phyloP scores from a whole-genome alignment of 352 stramenopile species.

The Pythium aristosporum region DNA sequence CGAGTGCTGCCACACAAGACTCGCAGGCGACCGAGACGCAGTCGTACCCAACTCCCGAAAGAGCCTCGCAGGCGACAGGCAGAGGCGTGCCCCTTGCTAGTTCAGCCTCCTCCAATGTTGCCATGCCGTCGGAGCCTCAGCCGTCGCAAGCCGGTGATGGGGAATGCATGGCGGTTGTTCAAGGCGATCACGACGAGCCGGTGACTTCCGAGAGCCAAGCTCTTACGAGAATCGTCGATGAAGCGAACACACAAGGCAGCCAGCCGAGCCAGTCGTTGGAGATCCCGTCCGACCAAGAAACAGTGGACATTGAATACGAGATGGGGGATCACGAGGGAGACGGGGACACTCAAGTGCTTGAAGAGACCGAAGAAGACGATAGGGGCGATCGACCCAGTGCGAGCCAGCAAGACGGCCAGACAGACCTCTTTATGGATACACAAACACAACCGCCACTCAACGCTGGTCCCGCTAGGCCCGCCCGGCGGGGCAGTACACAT shows the following conservation, averaged over 20 bases:
- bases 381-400: neutral
- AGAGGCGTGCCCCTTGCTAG: neutral
- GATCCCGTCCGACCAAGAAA: slow-evolving; percentile 1
- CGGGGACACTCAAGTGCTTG: neutral
- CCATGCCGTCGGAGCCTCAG: neutral
- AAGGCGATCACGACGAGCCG: no score
- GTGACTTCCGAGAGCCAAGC: slow-evolving; percentile 18
- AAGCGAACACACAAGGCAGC: neutral
- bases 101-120: no score
- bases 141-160: slow-evolving; percentile 2
- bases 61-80: neutral
- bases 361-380: neutral
- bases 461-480: neutral
- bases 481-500: neutral
- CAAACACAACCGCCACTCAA: slow-evolving; percentile 9
- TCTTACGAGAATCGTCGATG: neutral
- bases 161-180: slow-evolving; percentile 16
- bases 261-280: neutral
- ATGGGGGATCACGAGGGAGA: neutral
- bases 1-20: neutral
- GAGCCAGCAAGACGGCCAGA: slow-evolving; percentile 24
- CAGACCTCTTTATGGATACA: slow-evolving; percentile 20
- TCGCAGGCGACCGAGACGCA: slow-evolving; percentile 7
- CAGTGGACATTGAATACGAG: slow-evolving; percentile 6
- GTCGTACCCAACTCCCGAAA: neutral